Conservation (phyloP, 306 rosid species). For the Prunus campanulata region DNA sequence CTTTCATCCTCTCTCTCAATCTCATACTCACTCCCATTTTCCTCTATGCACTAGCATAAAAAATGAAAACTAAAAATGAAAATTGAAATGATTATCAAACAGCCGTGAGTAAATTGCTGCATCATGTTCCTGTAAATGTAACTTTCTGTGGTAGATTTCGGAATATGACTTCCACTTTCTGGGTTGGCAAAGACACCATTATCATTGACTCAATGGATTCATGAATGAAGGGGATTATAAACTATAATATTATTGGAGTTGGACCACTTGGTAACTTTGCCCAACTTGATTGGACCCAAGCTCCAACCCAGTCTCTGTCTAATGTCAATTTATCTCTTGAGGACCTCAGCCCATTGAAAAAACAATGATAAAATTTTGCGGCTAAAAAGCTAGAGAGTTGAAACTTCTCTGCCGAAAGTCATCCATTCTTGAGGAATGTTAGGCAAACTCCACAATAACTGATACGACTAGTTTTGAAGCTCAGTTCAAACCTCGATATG, state of each 20-base stretch:
- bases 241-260: neutral
- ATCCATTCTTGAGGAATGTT: conserved; percentile 1
- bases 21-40: too few relatives aligned
- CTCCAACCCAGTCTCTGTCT: neutral
- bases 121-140: too few relatives aligned
- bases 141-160: neutral
- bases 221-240: neutral
- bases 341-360: neutral
- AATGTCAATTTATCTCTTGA: neutral
- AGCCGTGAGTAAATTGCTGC: too few relatives aligned
- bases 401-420: neutral
- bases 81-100: too few relatives aligned
- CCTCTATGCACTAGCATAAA: too few relatives aligned
- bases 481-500: neutral
- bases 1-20: too few relatives aligned
- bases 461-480: neutral
- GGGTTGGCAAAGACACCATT: neutral
- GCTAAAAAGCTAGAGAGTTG: neutral
- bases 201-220: neutral
- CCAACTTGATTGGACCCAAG: neutral
- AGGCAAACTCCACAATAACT: conserved; percentile 19
- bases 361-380: neutral
- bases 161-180: neutral
- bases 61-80: too few relatives aligned
- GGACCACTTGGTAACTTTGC: neutral